Conservation (phyloP, 306 rosid genomes). For the Sechiopsis laciniata region DNA sequence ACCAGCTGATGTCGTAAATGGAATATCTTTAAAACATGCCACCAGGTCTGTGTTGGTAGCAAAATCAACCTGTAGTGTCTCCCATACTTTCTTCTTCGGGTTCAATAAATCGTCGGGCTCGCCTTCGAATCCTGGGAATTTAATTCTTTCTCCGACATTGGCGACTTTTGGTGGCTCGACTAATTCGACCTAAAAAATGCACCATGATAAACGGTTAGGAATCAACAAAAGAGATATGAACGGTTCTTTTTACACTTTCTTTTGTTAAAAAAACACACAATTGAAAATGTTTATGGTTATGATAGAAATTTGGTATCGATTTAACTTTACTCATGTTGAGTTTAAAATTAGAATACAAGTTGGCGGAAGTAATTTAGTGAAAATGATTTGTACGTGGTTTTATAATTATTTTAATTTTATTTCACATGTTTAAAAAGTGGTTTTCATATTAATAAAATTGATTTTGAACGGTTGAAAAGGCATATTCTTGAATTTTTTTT, state of each 20-base stretch:
- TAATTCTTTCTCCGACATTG: conserved; percentile 60
- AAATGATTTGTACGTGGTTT: no score
- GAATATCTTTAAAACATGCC: conserved; percentile 70
- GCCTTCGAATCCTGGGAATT: conserved; percentile 62
- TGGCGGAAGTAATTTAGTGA: no score
- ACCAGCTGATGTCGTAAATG: conserved; percentile 78
- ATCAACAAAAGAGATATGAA: neutral
- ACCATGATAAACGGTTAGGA: neutral
- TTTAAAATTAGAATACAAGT: no score
- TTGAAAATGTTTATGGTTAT: no score
- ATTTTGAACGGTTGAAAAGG: no score
- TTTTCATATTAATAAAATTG: no score
- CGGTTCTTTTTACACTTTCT: neutral
- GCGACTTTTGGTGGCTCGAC: conserved; percentile 81
- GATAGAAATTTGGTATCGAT: no score
- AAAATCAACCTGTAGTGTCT: conserved; percentile 80
- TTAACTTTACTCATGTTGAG: no score
- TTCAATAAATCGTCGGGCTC: conserved; percentile 66
- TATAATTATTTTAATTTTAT: no score
- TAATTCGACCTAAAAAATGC: conserved; percentile 57
- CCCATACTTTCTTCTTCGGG: conserved; percentile 95
- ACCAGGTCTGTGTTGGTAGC: conserved; percentile 41
- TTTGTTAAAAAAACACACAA: no score
- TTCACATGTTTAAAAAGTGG: no score
- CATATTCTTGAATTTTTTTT: no score